These are phyloP conservation scores for Bremia lactucae DNA, from an alignment of 352 stramenopile genomes.

Conservation along the genomic window DNA sequence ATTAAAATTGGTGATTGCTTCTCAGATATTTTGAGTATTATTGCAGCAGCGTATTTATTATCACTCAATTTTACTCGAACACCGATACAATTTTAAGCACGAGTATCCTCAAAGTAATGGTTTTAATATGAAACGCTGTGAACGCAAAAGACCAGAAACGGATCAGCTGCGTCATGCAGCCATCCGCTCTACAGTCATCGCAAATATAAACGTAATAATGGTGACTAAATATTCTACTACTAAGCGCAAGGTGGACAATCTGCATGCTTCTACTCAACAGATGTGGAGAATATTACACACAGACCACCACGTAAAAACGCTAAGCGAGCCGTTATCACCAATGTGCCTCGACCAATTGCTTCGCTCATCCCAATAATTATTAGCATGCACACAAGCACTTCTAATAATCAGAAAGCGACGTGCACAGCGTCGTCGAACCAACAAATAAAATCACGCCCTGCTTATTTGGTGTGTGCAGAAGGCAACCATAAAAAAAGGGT, in stretches of 20 bases:
- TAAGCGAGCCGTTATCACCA: slow-evolving; percentile 3
- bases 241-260: not conserved
- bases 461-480: slow-evolving; percentile 18
- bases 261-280: slow-evolving; percentile 9
- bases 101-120: too few species aligned
- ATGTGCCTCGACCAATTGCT: not conserved
- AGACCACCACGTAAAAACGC: slow-evolving; percentile 5
- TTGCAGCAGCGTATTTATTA: too few species aligned
- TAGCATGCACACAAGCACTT: slow-evolving; percentile 20
- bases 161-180: slow-evolving; percentile 19
- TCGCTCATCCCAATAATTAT: slow-evolving; percentile 17
- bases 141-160: too few species aligned
- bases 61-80: too few species aligned
- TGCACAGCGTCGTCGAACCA: slow-evolving; percentile 3
- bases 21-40: too few species aligned
- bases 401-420: slow-evolving; percentile 13
- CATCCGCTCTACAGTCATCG: slow-evolving; percentile 1
- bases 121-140: too few species aligned
- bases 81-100: too few species aligned
- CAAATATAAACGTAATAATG: slow-evolving; percentile 20
- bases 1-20: too few species aligned
- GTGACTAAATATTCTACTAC: slow-evolving; percentile 10
- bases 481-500: slow-evolving; percentile 18
- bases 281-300: slow-evolving; percentile 17
- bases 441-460: slow-evolving; percentile 3